Evolutionary conservation across 2,329 filamentous ascomycete genomes (phyloP).

Genomic region (Botrytis fragariae): DNA sequence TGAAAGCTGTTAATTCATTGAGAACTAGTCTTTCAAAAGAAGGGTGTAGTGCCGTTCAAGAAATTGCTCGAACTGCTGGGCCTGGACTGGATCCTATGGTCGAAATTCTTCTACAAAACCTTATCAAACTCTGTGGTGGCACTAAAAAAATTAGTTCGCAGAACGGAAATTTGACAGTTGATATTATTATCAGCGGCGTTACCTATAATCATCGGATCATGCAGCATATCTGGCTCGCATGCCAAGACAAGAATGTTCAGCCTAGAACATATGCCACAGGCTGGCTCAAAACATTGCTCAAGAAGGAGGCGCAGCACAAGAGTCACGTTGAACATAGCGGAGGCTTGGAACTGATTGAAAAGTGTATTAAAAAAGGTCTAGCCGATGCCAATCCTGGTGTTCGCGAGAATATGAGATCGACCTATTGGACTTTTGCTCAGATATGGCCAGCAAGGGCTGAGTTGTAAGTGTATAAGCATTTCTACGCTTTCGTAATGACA

Average conservation of each 20-base stretch:
- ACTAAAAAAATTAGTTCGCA: slow-evolving; percentile 93
- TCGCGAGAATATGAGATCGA: slow-evolving; percentile 77
- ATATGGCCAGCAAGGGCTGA: slow-evolving; percentile 79
- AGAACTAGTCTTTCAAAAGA: slow-evolving; percentile 88
- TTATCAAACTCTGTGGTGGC: slow-evolving; percentile 83
- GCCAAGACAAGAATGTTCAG: slow-evolving; percentile 90
- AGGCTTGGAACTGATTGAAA: slow-evolving; percentile 79
- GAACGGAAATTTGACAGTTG: slow-evolving; percentile 77
- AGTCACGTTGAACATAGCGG: slow-evolving; percentile 79
- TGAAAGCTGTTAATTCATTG: slow-evolving; percentile 80
- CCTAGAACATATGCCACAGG: slow-evolving; percentile 73
- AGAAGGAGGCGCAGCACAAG: slow-evolving; percentile 75
- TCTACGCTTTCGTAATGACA: neutral
- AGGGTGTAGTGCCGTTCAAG: slow-evolving; percentile 79
- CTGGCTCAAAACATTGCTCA: slow-evolving; percentile 82
- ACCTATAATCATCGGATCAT: slow-evolving; percentile 79
- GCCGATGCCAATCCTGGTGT: slow-evolving; percentile 86
- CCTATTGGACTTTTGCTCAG: slow-evolving; percentile 79
- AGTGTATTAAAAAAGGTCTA: slow-evolving; percentile 86
- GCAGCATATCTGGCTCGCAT: slow-evolving; percentile 79
- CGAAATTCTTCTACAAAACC: slow-evolving; percentile 82
- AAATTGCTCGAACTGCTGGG: slow-evolving; percentile 73
- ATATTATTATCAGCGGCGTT: slow-evolving; percentile 73
- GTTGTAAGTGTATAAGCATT: slow-evolving; percentile 49
- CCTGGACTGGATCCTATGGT: slow-evolving; percentile 82